Evolutionary conservation across 1,139 yeast genomes (phyloP), one percentile per base, ranked within the genome.

Genomic region (Blastobotrys serpentis): DNA sequence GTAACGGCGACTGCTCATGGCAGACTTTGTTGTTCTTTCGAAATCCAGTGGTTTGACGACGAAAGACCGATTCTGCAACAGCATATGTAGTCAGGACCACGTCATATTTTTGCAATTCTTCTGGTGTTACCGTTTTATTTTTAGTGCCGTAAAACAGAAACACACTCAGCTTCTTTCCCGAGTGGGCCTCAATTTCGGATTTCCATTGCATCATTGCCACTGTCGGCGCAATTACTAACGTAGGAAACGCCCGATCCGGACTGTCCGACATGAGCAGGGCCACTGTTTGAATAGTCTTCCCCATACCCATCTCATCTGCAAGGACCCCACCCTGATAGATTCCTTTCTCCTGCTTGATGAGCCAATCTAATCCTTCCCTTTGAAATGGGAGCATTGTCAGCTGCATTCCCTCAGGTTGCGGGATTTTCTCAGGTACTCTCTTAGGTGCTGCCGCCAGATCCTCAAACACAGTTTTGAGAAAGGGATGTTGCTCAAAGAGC

Each of bases 281-380:
- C 53, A 92, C 90, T 22, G 96, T 88, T 67, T 92, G 98, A 45
- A 92, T 89, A 1, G 98, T 92, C 63, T 92, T 92, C 57, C 98
- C 98, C 98, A 92, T 90, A 43, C 98, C 98, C 98, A 92, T 92
- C 67, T 92, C 99, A 70, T 92, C 99, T 2, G 98, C 98, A 44
- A 92, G 71, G n/a, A 92, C 83, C 3, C 98, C 98, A 19, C 98
- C 98, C 14, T 77, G 74, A 64, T 86, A 92, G 42, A 75, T 76
- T 17, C 89, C 77, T 29, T 80, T 80, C 64, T 92, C 98, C 68
- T 92, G 98, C 47, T 79, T 75, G 16, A 79, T 59, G 51, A 92
- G 75, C 99, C 99, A 92, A 61, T 86, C 79, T 45, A 92, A 73
- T 21, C 98, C 98, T 70, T 92, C 99, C 13, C 80, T 73, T 67